These are phyloP conservation scores for Aegle marmelos DNA, from an alignment of 345 rosid species.

Conservation along the genomic window DNA sequence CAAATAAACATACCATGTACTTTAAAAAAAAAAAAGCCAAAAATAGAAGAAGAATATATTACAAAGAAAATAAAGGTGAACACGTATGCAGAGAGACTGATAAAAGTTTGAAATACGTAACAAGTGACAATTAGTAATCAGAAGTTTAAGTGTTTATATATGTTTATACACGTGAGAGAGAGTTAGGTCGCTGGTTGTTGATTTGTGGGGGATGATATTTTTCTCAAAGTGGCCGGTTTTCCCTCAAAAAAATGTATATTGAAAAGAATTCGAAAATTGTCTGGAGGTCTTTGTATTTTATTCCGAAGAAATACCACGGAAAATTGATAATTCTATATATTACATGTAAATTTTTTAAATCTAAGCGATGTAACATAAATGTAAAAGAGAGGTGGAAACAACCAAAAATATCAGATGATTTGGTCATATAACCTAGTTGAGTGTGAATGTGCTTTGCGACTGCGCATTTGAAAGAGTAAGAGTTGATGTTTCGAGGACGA, in stretches of 20 bases:
- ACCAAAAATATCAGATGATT: not conserved
- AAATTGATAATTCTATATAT: not conserved
- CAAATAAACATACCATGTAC: not conserved
- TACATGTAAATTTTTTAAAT: not conserved
- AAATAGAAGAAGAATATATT: too few relatives aligned
- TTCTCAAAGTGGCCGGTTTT: not conserved
- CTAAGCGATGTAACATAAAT: not conserved
- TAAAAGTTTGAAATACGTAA: not conserved
- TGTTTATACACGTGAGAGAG: constrained; percentile 6
- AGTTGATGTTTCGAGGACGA: too few relatives aligned
- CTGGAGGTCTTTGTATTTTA: not conserved
- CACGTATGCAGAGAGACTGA: constrained; percentile 3
- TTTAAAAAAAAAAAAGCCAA: too few relatives aligned
- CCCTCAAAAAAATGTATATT: too few relatives aligned
- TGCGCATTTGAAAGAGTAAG: too few relatives aligned
- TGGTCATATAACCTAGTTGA: not conserved
- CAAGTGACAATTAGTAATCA: constrained; percentile 15
- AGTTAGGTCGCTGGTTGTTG: not conserved
- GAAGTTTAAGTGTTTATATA: constrained; percentile 4
- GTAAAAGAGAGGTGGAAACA: not conserved
- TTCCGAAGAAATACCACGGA: not conserved
- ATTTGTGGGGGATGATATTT: not conserved
- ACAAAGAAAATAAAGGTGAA: not conserved
- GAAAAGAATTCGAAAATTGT: not conserved
- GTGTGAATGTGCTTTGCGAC: too few relatives aligned